These are phyloP conservation scores for Fusarium udum DNA, from an alignment of 2,329 filamentous ascomycete species.

Conservation along the genomic window DNA sequence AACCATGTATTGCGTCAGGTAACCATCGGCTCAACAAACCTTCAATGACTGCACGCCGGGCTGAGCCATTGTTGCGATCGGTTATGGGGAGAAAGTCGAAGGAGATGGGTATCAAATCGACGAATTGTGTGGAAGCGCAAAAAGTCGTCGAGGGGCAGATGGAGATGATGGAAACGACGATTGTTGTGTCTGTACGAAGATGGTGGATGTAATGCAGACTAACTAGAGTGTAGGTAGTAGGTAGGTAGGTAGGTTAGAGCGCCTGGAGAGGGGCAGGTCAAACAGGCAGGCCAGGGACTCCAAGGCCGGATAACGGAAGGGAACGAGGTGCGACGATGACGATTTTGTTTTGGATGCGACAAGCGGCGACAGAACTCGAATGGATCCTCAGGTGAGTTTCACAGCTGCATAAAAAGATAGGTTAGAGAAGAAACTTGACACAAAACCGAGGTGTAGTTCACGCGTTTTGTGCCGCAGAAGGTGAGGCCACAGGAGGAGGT, in stretches of 20 bases:
- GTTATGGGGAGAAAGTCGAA: conserved; percentile 6
- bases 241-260: not conserved
- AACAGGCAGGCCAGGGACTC: conserved; percentile 4
- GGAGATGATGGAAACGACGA: conserved; percentile 22
- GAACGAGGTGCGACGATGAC: conserved; percentile 29
- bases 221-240: not conserved
- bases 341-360: conserved; percentile 23
- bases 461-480: conserved; percentile 46
- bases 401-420: conserved; percentile 42
- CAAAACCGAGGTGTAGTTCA: conserved; percentile 43
- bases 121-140: conserved; percentile 13
- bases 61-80: conserved; percentile 69
- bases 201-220: conserved; percentile 20
- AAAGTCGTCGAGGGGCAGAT: conserved; percentile 19
- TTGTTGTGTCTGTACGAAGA: conserved; percentile 20
- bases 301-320: conserved; percentile 24
- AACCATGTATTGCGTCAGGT: conserved; percentile 30
- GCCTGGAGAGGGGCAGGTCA: conserved; percentile 12
- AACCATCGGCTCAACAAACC: conserved; percentile 62
- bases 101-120: not conserved
- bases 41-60: conserved; percentile 91
- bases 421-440: conserved; percentile 43
- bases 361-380: conserved; percentile 28
- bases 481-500: conserved; percentile 45
- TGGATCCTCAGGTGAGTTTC: conserved; percentile 38